A percentile compares a stretch with the other conserved stretches of the same genome.
Evolutionary conservation across 805 yeast species (phyloP).

Genomic region (Candida fluviatilis): DNA sequence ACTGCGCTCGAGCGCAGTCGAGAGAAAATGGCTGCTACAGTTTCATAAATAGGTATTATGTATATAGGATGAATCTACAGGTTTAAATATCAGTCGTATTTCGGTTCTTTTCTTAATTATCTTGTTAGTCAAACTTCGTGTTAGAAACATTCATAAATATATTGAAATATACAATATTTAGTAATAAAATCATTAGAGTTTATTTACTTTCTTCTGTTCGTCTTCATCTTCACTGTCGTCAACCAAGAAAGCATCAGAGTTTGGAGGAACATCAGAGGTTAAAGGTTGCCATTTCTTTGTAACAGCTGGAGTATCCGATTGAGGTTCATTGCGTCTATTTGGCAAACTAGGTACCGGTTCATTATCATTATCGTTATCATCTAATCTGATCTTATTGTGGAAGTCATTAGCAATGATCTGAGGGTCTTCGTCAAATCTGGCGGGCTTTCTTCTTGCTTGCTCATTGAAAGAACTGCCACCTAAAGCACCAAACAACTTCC

Average conservation of each 20-base stretch:
- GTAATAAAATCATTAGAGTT: neutral
- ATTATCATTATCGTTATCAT: slow-evolving; percentile 27
- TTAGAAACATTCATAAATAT: neutral
- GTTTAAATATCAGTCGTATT: neutral
- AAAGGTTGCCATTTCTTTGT: slow-evolving; percentile 35
- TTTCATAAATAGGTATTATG: too few species aligned
- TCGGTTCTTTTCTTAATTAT: too few species aligned
- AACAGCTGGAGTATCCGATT: slow-evolving; percentile 1
- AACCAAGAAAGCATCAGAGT: slow-evolving; percentile 40
- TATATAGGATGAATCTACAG: neutral
- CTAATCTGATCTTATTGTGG: slow-evolving; percentile 42
- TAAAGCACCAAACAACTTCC: slow-evolving; percentile 42
- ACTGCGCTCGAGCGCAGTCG: too few species aligned
- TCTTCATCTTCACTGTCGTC: slow-evolving; percentile 44
- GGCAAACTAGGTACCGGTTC: slow-evolving; percentile 11
- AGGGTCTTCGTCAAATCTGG: slow-evolving; percentile 51
- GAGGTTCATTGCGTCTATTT: slow-evolving; percentile 2
- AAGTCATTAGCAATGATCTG: slow-evolving; percentile 49
- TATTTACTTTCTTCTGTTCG: slow-evolving; percentile 5
- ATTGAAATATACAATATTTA: neutral
- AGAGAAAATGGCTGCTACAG: too few species aligned
- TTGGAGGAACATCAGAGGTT: slow-evolving; percentile 35
- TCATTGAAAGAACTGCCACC: slow-evolving; percentile 38
- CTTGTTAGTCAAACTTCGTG: too few species aligned
- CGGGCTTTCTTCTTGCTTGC: slow-evolving; percentile 10